Base-by-base conservation (phyloP, 129 eudicot species). In the Calendula officinalis region DNA sequence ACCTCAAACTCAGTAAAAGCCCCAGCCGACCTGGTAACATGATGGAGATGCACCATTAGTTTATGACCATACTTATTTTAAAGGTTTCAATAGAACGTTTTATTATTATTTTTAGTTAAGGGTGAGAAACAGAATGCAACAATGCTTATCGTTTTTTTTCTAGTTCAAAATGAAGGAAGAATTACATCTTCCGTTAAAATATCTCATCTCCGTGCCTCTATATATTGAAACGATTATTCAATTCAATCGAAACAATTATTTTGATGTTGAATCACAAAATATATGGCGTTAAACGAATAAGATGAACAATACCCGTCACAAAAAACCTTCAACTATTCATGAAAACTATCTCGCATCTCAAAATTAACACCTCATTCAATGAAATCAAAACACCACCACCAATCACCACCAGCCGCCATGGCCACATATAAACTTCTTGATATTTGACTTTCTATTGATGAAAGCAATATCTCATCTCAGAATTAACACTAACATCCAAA, bases 261-360 rank as follows among this genome's bases (percentile, higher is more conserved):
- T 11, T 33, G 33, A 44, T 66, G 54, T 15, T 35, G 70, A 62
- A 63, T 14, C 38, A 12, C 45, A 44, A 34, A 54, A 41, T n/a
- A 13, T 44, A 54, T 35, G 58, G 35, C 22, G 65, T 34, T 59
- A 55, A 55, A 64, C 3, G 67, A 73, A 64, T 10, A 73, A 73
- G 78, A 73, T 73, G 6, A 73, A 32, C 10, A 9, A 65, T 40
- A 58, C 62, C 67, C 53, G 74, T 69, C 49, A 82, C 48, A 40
- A 45, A 61, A 11, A 5, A 2, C 7, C 52, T 17, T 67, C 36
- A 15, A 9, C 48, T 47, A 10, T 73, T 47, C 37, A 59, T 66
- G 87, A 82, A 55, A 82, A 75, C 62, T 64, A 74, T 68, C 27
- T 62, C 66, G 42, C 83, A 82, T 59, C 87, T 66, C 57, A 45